phyloP scores from a whole-genome alignment of 306 rosid species.

The Fragaria vesca region DNA sequence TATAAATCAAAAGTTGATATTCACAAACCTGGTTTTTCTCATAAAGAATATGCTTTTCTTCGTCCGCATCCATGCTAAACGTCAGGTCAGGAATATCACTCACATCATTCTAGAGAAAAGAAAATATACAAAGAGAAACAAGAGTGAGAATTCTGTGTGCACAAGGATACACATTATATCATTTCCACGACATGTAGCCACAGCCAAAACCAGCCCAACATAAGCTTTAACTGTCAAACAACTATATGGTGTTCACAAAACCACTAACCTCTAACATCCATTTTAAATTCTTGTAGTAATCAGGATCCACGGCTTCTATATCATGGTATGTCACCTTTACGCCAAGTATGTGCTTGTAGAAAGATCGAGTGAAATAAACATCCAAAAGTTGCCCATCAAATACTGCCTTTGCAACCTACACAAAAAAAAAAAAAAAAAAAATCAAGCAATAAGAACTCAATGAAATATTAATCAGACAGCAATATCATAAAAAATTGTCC shows the following conservation, averaged over 20 bases:
- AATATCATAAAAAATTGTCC: not conserved
- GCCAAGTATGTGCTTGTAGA: constrained; percentile 95
- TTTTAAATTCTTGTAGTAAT: constrained; percentile 94
- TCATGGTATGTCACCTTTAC: constrained; percentile 99
- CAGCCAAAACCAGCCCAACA: not conserved
- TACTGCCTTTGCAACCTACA: constrained; percentile 97
- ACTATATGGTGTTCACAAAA: constrained; percentile 13
- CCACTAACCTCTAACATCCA: constrained; percentile 95
- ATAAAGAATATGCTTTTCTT: constrained; percentile 92
- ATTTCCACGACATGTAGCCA: not conserved
- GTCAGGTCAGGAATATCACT: constrained; percentile 91
- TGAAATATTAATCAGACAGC: not conserved
- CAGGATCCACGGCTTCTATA: constrained; percentile 98
- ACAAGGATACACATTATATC: not conserved
- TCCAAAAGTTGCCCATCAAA: constrained; percentile 97
- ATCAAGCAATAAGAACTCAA: constrained; percentile 16
- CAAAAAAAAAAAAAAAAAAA: constrained; percentile 15
- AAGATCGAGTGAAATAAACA: constrained; percentile 97
- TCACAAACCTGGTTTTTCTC: constrained; percentile 79
- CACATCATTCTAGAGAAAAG: constrained; percentile 66
- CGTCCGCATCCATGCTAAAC: constrained; percentile 99
- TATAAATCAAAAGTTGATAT: constrained; percentile 18
- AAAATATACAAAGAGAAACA: constrained; percentile 14
- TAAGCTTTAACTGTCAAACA: constrained; percentile 9
- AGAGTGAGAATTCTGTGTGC: constrained; percentile 4